A percentile compares a stretch with the other conserved stretches of the same genome.
phyloP scores from a whole-genome alignment of 148 eudicot genomes.

The Fagopyrum tataricum region DNA sequence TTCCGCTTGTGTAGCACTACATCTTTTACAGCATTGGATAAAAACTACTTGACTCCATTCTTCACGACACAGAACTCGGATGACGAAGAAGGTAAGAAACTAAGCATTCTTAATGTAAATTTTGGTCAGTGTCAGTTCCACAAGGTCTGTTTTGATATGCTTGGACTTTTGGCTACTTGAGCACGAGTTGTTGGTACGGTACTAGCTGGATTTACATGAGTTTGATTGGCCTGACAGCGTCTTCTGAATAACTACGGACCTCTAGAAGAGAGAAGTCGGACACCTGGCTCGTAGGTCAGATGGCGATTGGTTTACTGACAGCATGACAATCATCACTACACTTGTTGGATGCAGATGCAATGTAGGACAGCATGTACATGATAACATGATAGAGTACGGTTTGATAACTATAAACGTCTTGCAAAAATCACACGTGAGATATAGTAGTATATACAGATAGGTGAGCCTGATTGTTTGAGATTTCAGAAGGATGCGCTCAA shows the following conservation, averaged over 20 bases:
- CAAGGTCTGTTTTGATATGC: not conserved
- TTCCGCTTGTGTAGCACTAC: constrained; percentile 53
- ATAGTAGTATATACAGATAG: not conserved
- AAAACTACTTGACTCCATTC: constrained; percentile 92
- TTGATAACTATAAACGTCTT: constrained; percentile 6
- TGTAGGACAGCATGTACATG: constrained; percentile 11
- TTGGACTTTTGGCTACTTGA: not conserved
- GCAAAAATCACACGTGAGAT: not conserved
- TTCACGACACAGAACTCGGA: constrained; percentile 84
- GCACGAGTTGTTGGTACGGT: not conserved
- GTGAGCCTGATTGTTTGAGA: constrained; percentile 5
- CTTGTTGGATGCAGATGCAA: constrained; percentile 9
- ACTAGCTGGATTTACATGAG: too few relatives aligned
- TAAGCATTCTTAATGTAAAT: not conserved
- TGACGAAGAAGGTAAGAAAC: constrained; percentile 55
- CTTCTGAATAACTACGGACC: not conserved
- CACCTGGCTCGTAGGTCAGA: constrained; percentile 2
- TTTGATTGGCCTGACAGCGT: not conserved
- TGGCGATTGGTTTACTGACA: not conserved
- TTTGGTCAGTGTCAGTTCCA: not conserved
- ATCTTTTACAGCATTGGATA: constrained; percentile 82
- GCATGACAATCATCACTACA: not conserved
- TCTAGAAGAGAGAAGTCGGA: not conserved
- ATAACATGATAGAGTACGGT: constrained; percentile 8
- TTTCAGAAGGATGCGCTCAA: not conserved